Evolutionary conservation across 208 protist species (phyloP), one percentile per base, ranked within the genome.

Genomic region (Leishmania braziliensis): DNA sequence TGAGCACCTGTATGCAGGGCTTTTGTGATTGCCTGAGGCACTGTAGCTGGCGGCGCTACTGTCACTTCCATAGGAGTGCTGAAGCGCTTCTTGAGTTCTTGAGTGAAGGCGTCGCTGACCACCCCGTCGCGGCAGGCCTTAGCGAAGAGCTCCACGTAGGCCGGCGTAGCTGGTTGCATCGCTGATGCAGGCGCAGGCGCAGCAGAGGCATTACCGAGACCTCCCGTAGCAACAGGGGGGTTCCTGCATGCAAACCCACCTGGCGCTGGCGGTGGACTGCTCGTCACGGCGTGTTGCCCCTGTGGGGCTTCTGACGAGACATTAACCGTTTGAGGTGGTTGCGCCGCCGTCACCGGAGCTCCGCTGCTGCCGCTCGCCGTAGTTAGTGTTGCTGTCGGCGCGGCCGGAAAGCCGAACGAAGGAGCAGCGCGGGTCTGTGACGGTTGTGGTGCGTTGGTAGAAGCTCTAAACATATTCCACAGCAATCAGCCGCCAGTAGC

Each of bases 71-170:
- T 92, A 5, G 92, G 89, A 4, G 81, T 70, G 18, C 80, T 58
- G 65, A 95, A 89, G 65, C 88, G 81, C 69, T 80, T 83, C 74
- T 88, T 90, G 23, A 95, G 85, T 18, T 91, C 87, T 5, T 86
- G 72, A 2, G 65, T 69, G 14, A 90, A 81, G 46, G 83, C 85
- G 0, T 85, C 81, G 54, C 72, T 86, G 66, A 90, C 58, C 8
- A 73, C 50, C 16, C 88, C 84, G 6, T 89, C 87, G 46, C 84
- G 82, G 29, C 69, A 79, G 4, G 79, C 88, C 39, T 69, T 70
- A 4, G 80, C 58, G 26, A 91, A 72, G n/a, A 87, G 74, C 23
- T 65, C 58, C 46, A 78, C 48, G 36, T 89, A 86, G 65, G 77
- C 58, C 16, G 77, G 43, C 29, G 69, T 63, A 54, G 75, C 69